Base-by-base conservation (phyloP, 305 asterid species). In the Rubia peregrina region DNA sequence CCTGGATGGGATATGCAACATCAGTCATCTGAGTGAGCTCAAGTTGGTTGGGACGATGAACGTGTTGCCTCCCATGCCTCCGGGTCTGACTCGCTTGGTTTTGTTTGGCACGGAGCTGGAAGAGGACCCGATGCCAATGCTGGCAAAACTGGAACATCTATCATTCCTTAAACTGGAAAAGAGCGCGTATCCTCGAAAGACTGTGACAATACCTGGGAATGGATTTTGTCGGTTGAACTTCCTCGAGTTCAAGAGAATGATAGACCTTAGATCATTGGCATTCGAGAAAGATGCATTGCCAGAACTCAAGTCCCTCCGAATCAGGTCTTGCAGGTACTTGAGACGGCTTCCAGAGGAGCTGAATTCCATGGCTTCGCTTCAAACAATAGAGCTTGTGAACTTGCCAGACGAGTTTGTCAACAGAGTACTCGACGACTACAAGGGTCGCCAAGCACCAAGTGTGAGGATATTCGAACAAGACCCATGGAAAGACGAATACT, bases 271-370 rank as follows among this genome's bases (percentile, higher is more conserved):
- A 43, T 11, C 19, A 36, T 3, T 69, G 14, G 26, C 42, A n/a
- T 9, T 69, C 6, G 73, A 44, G 46, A 61, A 69, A 69, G 73
- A 30, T 30, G 71, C 71, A 67, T 51, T 69, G 49, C 73, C 73
- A 19, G 65, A 55, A 36, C 73, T 69, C 61, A 36, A 38, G 40
- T 51, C 64, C 13, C 59, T 69, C 49, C 22, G 12, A 11, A 69
- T 69, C 51, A 55, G 49, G 40, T 19, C 8, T 1, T 69, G 73
- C 22, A 30, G 6, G 12, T 1, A 0, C 26, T 48, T 68, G 14
- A 12, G 38, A 36, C 51, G 12, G 63, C 63, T 68, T 21, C 72
- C 63, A 0, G 72, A 51, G 14, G 72, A 68, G 72, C 30, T 68
- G 22, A 51, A 26, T 12, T 30, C 14, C 36, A 53, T 68, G 63